Base-by-base conservation (phyloP, 495 filamentous ascomycete species). In the Elasticomyces elasticus region DNA sequence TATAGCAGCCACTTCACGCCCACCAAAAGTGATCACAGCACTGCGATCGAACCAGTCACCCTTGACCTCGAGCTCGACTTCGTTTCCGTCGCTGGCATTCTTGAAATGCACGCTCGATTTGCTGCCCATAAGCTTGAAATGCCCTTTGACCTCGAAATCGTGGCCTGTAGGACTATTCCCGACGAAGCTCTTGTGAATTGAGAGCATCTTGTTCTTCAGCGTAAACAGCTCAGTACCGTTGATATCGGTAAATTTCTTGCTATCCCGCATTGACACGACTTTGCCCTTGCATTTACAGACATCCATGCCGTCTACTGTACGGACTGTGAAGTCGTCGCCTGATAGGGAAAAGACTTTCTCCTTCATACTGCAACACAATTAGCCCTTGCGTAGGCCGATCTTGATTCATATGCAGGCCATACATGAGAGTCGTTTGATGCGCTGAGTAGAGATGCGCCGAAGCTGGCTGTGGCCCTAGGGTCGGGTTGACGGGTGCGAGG, bases 271-370 rank as follows among this genome's bases (percentile, higher is more conserved):
- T 13, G 26, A 28, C 24, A 61, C 24, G 2, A 49, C 27, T 37
- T 61, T 61, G 54, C 58, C 54, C n/a, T 57, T 40, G 49, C 38
- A 43, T 41, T 56, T 52, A 42, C 27, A 42, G 23, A 61, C 38
- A 31, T 41, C 42, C 22, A 44, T n/a, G 25, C 49, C 54, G 11
- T 61, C 58, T 42, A 51, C 50, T 4, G 49, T 61, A 19, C 33
- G 41, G 48, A 61, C 44, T 10, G 42, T 52, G 54, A 61, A 61
- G 58, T 56, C 54, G 35, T 61, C 54, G 31, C 58, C 58, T 37
- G 44, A 30, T 17, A 52, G 24, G 26, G 41, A 42, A 40, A 61
- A 57, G 19, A 61, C 44, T 25, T 61, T 53, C 53, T 61, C 58
- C 20, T 51, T 42, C 52, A 61, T 57, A 4, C n/a, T n/a, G n/a